phyloP scores from a whole-genome alignment of 352 stramenopile genomes.

The Pythium angustatum region DNA sequence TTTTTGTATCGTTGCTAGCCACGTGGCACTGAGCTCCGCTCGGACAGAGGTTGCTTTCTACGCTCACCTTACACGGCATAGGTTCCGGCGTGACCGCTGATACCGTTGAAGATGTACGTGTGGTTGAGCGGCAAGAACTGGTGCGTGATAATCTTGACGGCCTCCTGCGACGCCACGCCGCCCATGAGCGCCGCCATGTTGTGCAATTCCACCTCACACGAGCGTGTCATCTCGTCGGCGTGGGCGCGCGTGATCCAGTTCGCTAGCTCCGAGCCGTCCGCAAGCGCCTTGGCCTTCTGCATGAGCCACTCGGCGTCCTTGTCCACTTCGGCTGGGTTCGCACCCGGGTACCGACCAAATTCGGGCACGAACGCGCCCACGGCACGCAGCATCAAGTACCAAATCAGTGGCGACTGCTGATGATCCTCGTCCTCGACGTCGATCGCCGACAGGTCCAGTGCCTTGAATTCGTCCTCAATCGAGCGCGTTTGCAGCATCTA shows the following conservation, averaged over 20 bases:
- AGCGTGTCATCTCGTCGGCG: slow-evolving; percentile 91
- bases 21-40: background rate
- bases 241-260: slow-evolving; percentile 71
- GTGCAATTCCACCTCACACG: slow-evolving; percentile 93
- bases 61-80: slow-evolving; percentile 86
- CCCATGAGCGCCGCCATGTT: slow-evolving; percentile 93
- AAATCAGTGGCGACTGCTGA: slow-evolving; percentile 93
- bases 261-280: slow-evolving; percentile 28
- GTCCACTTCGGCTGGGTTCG: slow-evolving; percentile 47
- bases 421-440: slow-evolving; percentile 79
- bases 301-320: slow-evolving; percentile 71
- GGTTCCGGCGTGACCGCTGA: slow-evolving; percentile 74
- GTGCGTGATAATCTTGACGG: slow-evolving; percentile 97
- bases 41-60: too few relatives aligned
- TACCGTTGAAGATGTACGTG: slow-evolving; percentile 98
- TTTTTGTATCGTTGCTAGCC: background rate
- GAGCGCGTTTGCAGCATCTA: slow-evolving; percentile 77
- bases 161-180: slow-evolving; percentile 96
- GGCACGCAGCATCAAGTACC: slow-evolving; percentile 93
- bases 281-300: slow-evolving; percentile 45
- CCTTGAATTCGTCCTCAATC: slow-evolving; percentile 83
- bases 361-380: slow-evolving; percentile 51
- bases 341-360: slow-evolving; percentile 84
- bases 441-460: slow-evolving; percentile 57
- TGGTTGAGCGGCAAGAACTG: slow-evolving; percentile 97